Conservation (phyloP, 2,329 filamentous ascomycete species). For the Aschersonia sp. region DNA sequence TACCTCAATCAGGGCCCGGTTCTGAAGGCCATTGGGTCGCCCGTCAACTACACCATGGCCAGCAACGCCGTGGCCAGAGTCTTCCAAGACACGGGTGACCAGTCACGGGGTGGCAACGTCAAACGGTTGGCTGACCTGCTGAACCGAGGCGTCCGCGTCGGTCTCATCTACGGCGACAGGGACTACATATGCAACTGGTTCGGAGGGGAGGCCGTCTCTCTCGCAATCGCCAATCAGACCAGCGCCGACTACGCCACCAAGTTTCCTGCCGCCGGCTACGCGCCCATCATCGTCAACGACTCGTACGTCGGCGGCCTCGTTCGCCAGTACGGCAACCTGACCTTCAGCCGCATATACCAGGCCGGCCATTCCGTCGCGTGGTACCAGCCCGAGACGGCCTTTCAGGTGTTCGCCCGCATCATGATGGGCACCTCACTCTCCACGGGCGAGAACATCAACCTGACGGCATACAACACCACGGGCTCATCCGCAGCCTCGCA, state of each 20-base stretch:
- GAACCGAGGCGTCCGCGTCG: constrained; percentile 49
- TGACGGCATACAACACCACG: constrained; percentile 37
- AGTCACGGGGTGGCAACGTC: constrained; percentile 46
- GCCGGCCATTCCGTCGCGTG: constrained; percentile 48
- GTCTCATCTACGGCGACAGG: constrained; percentile 54
- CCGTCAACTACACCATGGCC: constrained; percentile 41
- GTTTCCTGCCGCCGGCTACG: constrained; percentile 57
- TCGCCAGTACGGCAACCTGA: constrained; percentile 62
- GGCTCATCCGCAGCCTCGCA: constrained; percentile 37
- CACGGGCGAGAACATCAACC: constrained; percentile 36
- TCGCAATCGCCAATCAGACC: constrained; percentile 39
- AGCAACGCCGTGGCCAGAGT: constrained; percentile 30
- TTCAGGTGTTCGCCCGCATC: constrained; percentile 46
- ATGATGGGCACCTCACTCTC: constrained; percentile 39
- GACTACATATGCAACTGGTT: constrained; percentile 54
- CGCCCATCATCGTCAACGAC: constrained; percentile 53
- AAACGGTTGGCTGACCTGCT: constrained; percentile 45
- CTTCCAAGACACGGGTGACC: constrained; percentile 41
- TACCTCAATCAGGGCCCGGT: constrained; percentile 49
- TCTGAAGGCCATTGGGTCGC: constrained; percentile 45
- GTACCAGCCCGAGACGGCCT: constrained; percentile 44
- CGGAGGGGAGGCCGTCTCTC: constrained; percentile 60
- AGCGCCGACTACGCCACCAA: constrained; percentile 29
- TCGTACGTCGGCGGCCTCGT: constrained; percentile 58
- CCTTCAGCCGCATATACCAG: constrained; percentile 52